A percentile compares a stretch with the other conserved stretches of the same genome.
phyloP scores from a whole-genome alignment of 169 alveolate genomes.

The Miamiensis avidus region DNA sequence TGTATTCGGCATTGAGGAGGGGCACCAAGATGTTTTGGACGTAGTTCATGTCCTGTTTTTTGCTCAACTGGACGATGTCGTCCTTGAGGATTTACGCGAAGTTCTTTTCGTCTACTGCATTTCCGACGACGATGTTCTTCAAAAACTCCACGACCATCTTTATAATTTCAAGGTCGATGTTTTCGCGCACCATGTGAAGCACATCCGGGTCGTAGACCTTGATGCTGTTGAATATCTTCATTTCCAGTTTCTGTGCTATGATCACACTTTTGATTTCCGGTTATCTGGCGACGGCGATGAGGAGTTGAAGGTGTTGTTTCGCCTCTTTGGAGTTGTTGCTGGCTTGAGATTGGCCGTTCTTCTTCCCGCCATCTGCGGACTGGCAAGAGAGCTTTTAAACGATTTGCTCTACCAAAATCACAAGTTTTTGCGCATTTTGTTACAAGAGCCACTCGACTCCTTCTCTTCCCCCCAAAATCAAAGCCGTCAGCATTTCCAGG shows the following conservation, averaged over 20 bases:
- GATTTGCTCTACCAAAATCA: neutral
- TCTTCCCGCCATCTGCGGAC: too few species aligned
- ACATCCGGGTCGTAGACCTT: neutral
- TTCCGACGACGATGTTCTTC: conserved; percentile 39
- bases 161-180: conserved; percentile 43
- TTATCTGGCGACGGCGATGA: neutral
- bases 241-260: neutral
- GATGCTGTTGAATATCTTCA: neutral
- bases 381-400: neutral
- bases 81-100: conserved; percentile 49
- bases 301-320: neutral
- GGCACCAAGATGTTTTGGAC: conserved; percentile 54
- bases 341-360: too few species aligned
- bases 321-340: neutral
- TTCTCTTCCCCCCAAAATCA: neutral
- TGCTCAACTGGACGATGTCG: conserved; percentile 44
- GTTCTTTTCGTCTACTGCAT: conserved; percentile 46
- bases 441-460: conserved; percentile 17
- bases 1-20: conserved; percentile 40
- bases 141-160: conserved; percentile 46
- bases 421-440: conserved; percentile 5
- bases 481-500: neutral
- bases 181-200: neutral
- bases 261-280: neutral
- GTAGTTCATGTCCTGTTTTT: conserved; percentile 53